phyloP scores from a whole-genome alignment of 768 basidiomycete genomes.

The Leccinum broughii region DNA sequence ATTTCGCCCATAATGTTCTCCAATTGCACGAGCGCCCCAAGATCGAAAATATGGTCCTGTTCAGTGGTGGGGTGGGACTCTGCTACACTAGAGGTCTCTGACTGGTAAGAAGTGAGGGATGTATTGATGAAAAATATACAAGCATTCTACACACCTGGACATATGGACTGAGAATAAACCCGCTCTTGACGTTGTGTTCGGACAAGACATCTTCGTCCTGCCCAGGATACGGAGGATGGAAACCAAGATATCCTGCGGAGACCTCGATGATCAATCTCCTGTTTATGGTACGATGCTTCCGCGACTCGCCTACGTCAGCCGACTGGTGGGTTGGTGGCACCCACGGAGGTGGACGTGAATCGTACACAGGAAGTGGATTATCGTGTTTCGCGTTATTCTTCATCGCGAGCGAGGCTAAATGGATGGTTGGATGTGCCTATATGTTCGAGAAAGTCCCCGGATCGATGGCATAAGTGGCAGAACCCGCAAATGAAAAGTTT shows the following conservation, averaged over 20 bases:
- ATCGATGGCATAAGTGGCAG: not conserved
- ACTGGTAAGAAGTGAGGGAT: conserved; percentile 15
- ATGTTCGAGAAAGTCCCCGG: not conserved
- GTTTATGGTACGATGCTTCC: not conserved
- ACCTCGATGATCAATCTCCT: not conserved
- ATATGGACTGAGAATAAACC: conserved; percentile 52
- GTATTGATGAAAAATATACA: not conserved
- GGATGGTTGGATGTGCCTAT: not conserved
- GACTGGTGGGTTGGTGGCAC: conserved; percentile 63
- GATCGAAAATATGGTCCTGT: conserved; percentile 50
- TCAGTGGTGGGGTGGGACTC: conserved; percentile 20
- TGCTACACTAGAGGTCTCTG: conserved; percentile 21
- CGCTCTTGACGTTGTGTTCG: conserved; percentile 62
- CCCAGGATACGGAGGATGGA: conserved; percentile 69
- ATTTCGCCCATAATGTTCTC: conserved; percentile 80
- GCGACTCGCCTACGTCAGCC: conserved; percentile 65
- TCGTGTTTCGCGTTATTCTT: conserved; percentile 31
- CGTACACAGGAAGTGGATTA: conserved; percentile 50
- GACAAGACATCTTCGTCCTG: conserved; percentile 78
- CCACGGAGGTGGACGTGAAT: conserved; percentile 72
- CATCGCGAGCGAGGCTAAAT: conserved; percentile 12
- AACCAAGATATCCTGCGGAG: conserved; percentile 67
- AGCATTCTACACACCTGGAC: conserved; percentile 53
- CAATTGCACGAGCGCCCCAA: conserved; percentile 55
- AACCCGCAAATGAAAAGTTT: not conserved